phyloP scores from a whole-genome alignment of 441 rosid genomes.

The Adansonia madagascariensis region DNA sequence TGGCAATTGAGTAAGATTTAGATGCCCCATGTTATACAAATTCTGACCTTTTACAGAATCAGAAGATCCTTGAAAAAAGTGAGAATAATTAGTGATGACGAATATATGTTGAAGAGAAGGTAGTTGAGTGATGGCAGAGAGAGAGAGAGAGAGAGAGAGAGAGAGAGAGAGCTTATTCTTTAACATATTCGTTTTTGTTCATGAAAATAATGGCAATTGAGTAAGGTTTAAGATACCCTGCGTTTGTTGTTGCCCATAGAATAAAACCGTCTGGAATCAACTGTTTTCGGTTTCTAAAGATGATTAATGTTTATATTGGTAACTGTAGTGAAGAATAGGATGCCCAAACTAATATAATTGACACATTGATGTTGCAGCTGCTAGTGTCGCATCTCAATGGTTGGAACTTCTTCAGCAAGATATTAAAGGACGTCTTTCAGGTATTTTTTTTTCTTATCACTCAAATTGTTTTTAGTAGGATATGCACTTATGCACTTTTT shows the following conservation, averaged over 20 bases:
- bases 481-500: neutral
- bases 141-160: too few relatives aligned
- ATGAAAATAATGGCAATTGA: too few relatives aligned
- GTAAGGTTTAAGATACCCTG: neutral
- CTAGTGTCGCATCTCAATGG: constrained; percentile 92
- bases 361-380: constrained; percentile 64
- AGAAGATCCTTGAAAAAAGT: too few relatives aligned
- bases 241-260: neutral
- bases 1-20: neutral
- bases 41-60: too few relatives aligned
- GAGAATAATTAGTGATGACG: too few relatives aligned
- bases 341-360: constrained; percentile 33
- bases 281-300: constrained; percentile 27
- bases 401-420: constrained; percentile 93
- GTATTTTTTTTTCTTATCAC: neutral
- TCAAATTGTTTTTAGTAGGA: neutral
- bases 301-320: constrained; percentile 20
- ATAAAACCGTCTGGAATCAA: neutral
- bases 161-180: too few relatives aligned
- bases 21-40: too few relatives aligned
- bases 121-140: too few relatives aligned
- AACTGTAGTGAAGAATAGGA: constrained; percentile 30
- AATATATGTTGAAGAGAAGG: too few relatives aligned
- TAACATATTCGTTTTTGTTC: too few relatives aligned
- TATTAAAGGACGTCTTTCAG: constrained; percentile 66